These are phyloP conservation scores for Xylariales sp. DNA, from an alignment of 2,329 filamentous ascomycete genomes.

Conservation along the genomic window DNA sequence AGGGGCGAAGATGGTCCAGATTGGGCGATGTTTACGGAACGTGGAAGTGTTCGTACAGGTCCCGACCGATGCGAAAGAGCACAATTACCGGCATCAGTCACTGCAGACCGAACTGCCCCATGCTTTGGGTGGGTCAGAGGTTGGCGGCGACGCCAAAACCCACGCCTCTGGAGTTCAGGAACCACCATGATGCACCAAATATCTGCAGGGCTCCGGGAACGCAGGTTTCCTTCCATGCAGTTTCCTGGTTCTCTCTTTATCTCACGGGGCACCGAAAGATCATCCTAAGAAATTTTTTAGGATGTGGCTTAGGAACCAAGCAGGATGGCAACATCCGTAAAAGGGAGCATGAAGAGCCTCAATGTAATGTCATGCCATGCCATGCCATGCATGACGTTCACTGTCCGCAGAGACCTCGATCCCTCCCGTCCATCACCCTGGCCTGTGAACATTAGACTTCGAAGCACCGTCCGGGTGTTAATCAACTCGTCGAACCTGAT, in stretches of 20 bases:
- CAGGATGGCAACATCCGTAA: constrained; percentile 2
- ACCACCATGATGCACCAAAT: no score
- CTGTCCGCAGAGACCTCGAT: constrained; percentile 8
- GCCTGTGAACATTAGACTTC: background rate
- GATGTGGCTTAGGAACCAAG: background rate
- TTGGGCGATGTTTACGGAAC: background rate
- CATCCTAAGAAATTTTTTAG: no score
- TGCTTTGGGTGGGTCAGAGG: background rate
- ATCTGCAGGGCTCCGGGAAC: no score
- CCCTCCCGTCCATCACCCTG: constrained; percentile 2
- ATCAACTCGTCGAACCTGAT: background rate
- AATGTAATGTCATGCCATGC: constrained; percentile 10
- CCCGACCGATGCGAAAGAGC: background rate
- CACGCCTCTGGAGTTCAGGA: constrained; percentile 1
- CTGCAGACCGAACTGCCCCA: background rate
- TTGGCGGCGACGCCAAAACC: background rate
- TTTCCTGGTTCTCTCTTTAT: no score
- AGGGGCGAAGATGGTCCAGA: background rate
- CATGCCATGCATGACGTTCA: constrained; percentile 9
- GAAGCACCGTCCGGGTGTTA: constrained; percentile 2
- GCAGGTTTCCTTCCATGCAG: no score
- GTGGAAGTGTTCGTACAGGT: background rate
- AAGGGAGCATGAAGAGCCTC: constrained; percentile 7
- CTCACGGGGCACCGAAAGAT: no score
- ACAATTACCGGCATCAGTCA: background rate